Conservation (phyloP, 2,329 filamentous ascomycete species). For the Xylaria arbuscula region DNA sequence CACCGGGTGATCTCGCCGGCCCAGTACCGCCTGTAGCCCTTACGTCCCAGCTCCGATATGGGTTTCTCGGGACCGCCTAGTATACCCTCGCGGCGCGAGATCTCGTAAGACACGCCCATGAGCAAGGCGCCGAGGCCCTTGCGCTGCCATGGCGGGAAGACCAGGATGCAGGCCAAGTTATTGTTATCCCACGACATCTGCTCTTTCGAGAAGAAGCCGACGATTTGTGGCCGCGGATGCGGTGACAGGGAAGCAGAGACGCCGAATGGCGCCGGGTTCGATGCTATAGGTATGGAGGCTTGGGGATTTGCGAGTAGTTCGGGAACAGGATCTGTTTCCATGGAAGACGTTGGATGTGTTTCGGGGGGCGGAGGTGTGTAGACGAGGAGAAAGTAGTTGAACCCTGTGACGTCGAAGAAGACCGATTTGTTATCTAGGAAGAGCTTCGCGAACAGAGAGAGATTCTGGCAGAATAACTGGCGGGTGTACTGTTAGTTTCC, state of each 20-base stretch:
- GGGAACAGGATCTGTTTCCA: neutral
- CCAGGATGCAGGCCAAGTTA: slow-evolving; percentile 93
- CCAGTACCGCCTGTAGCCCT: slow-evolving; percentile 89
- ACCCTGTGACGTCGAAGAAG: slow-evolving; percentile 94
- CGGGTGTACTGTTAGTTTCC: slow-evolving; percentile 22
- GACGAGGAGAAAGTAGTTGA: slow-evolving; percentile 93
- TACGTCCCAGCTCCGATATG: slow-evolving; percentile 84
- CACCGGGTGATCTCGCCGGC: slow-evolving; percentile 83
- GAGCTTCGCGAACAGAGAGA: slow-evolving; percentile 95
- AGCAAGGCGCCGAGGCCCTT: slow-evolving; percentile 88
- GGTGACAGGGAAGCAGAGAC: slow-evolving; percentile 5
- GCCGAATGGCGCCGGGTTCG: slow-evolving; percentile 2
- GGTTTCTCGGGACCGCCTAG: slow-evolving; percentile 95
- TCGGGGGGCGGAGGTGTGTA: slow-evolving; percentile 65
- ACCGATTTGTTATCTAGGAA: slow-evolving; percentile 99
- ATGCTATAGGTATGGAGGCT: neutral
- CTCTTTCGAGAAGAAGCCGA: slow-evolving; percentile 99
- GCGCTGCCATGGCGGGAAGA: slow-evolving; percentile 95
- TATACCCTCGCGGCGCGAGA: slow-evolving; percentile 83
- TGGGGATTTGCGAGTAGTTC: neutral
- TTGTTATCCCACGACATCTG: slow-evolving; percentile 99
- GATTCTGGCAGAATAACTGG: slow-evolving; percentile 89
- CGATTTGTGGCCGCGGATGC: slow-evolving; percentile 65
- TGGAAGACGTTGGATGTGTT: slow-evolving; percentile 7
- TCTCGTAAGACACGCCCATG: slow-evolving; percentile 93